Percentiles rank a stretch among this genome's conserved stretches.
Evolutionary conservation across 306 rosid species (phyloP).

Genomic region (Lablab purpureus): DNA sequence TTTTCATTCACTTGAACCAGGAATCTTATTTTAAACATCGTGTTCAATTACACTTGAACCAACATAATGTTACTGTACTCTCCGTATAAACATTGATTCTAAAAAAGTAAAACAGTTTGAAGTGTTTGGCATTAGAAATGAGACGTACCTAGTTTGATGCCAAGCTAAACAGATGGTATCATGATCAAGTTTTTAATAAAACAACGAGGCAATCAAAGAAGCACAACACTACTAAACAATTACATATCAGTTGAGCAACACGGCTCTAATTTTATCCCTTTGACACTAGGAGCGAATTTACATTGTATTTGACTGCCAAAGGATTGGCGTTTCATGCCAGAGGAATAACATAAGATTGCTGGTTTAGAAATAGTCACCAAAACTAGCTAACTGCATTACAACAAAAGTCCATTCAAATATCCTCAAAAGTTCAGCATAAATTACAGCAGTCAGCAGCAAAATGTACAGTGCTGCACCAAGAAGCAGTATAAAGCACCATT

Average conservation of each 20-base stretch:
- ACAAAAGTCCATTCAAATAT: conserved; percentile 22
- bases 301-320: conserved; percentile 22
- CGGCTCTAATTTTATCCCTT: conserved; percentile 2
- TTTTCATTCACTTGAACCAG: not conserved
- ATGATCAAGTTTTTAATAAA: not conserved
- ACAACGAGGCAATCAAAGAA: not conserved
- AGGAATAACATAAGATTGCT: conserved; percentile 7
- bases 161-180: not conserved
- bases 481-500: conserved; percentile 3
- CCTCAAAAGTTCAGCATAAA: conserved; percentile 33
- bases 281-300: conserved; percentile 12
- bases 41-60: not conserved
- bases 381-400: conserved; percentile 13
- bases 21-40: not conserved
- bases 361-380: conserved; percentile 23
- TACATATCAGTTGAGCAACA: conserved; percentile 6
- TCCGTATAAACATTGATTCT: not conserved
- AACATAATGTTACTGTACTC: too few species aligned
- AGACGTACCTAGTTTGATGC: not conserved
- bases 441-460: conserved; percentile 34
- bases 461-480: conserved; percentile 35
- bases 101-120: not conserved
- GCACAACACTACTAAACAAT: not conserved
- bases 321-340: conserved; percentile 30
- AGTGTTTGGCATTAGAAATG: not conserved